A percentile compares a stretch with the other conserved stretches of the same genome.
Evolutionary conservation across 495 filamentous ascomycete species (phyloP).

Genomic region (Haplographium delicatum): DNA sequence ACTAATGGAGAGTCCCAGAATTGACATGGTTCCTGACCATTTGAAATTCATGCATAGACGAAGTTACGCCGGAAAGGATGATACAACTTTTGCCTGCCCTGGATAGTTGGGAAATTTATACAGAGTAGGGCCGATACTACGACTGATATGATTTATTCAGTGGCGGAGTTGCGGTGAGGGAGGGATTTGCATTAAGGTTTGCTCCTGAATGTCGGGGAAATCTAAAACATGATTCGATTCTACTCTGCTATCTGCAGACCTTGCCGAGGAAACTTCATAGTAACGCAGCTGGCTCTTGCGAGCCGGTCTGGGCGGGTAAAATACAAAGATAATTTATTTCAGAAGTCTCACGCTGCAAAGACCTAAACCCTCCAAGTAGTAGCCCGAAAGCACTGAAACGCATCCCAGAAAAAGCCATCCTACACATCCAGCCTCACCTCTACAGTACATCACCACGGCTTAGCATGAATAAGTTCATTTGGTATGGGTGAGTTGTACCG

Average conservation of each 20-base stretch:
- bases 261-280: conserved; percentile 10
- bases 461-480: conserved; percentile 15
- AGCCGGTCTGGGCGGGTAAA: conserved; percentile 15
- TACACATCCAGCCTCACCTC: conserved; percentile 13
- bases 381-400: conserved; percentile 12
- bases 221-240: conserved; percentile 6
- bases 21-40: background rate
- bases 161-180: conserved; percentile 13
- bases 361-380: conserved; percentile 13
- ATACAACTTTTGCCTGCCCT: conserved; percentile 3
- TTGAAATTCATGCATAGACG: background rate
- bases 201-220: conserved; percentile 8
- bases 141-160: conserved; percentile 13
- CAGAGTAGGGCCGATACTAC: conserved; percentile 12
- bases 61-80: conserved; percentile 9
- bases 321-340: conserved; percentile 15
- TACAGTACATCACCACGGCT: conserved; percentile 13
- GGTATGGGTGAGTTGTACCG: conserved; percentile 15
- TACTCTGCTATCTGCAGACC: conserved; percentile 11
- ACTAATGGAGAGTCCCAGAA: background rate
- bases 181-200: conserved; percentile 15
- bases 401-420: conserved; percentile 10
- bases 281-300: conserved; percentile 14
- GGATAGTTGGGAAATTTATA: conserved; percentile 14
- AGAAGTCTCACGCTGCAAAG: conserved; percentile 11